A percentile compares a stretch with the other conserved stretches of the same genome.
Conservation (phyloP, 176 grass and related monocot species). For the Bromus sterilis region DNA sequence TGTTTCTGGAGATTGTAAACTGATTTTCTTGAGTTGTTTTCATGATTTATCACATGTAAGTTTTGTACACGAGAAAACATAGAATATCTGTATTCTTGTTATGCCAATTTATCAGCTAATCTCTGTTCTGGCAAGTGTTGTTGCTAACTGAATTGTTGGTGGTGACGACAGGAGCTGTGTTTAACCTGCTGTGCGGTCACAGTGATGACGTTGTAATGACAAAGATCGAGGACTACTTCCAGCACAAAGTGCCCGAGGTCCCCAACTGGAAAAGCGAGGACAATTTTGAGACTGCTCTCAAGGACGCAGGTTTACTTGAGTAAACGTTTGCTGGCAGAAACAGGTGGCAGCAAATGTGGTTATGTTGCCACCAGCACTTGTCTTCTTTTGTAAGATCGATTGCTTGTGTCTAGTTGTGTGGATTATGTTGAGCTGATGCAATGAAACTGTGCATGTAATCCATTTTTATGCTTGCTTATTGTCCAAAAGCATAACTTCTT, state of each 20-base stretch:
- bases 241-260: constrained; percentile 60
- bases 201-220: constrained; percentile 68
- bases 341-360: not conserved
- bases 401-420: constrained; percentile 20
- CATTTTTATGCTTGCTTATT: not conserved
- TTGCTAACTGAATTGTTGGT: constrained; percentile 26
- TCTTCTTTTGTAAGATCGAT: constrained; percentile 7
- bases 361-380: not conserved
- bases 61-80: not conserved
- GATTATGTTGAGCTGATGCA: not conserved
- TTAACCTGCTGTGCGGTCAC: constrained; percentile 76
- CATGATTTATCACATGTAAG: not conserved
- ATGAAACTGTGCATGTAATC: not conserved
- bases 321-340: not conserved
- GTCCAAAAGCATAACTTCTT: not conserved
- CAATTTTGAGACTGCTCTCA: constrained; percentile 78
- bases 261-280: constrained; percentile 73
- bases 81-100: too few relatives aligned
- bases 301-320: constrained; percentile 79
- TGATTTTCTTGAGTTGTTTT: not conserved
- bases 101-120: not conserved
- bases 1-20: not conserved
- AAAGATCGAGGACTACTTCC: constrained; percentile 82
- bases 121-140: too few relatives aligned
- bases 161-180: constrained; percentile 75